Base-by-base conservation (phyloP, 2,329 filamentous ascomycete species). In the Pseudogymnoascus sp. region DNA sequence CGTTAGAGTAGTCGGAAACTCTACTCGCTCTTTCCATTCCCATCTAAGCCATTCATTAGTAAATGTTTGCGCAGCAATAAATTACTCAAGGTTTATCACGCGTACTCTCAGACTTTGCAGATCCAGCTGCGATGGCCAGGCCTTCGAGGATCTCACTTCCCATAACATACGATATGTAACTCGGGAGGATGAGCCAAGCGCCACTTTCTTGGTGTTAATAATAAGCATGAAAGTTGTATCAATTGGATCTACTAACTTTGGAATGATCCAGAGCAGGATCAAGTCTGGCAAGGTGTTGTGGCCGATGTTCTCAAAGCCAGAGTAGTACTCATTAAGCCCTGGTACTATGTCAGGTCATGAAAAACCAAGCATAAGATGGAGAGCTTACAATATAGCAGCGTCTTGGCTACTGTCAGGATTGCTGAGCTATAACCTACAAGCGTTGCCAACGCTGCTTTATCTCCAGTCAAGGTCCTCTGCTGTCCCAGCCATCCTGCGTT, bases 331-430 rank as follows among this genome's bases (percentile, higher is more conserved):
- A 65, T 85, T 84, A 61, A 86, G 71, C 76, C 81, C 85, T 85
- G 66, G 38, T 59, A 2, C 14, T 2, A 13, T 29, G 33, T 68
- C 35, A 68, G 64, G 38, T 60, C 10, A 56, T 21, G 16, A 7
- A 19, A 33, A 26, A 26, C 5, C 4, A 26, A 26, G 6, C 21
- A 13, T 10, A 7, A 59, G 11, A 29, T n/a, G 10, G 24, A 31
- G 24, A 16, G 77, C 81, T 77, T 68, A 86, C 86, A 84, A 69
- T 90, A 90, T 5, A 90, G 72, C 26, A 86, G 70, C 1, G 87
- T 89, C 77, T 90, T 90, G 70, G 82, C 84, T 19, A 88, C 71
- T 1, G 87, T 90, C 80, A 89, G 84, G 1, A 86, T 75, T 4
- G 81, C 81, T 19, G 81, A 80, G 60, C 79, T 79, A 66, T 85